Conservation (phyloP, 2,329 filamentous ascomycete species). For the Hymenotorrendiella dingleyae region DNA sequence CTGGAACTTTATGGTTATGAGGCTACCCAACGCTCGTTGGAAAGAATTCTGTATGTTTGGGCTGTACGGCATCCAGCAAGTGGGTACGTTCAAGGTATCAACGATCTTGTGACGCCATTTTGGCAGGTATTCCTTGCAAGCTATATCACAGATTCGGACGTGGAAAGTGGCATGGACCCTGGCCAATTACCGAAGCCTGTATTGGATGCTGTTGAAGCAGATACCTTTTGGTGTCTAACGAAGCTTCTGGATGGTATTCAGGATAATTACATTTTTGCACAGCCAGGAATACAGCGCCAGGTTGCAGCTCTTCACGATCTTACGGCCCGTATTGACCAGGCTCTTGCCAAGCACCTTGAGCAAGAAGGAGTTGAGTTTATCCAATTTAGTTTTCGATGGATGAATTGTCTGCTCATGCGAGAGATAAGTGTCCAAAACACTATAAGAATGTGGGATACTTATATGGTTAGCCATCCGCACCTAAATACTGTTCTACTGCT, state of each 20-base stretch:
- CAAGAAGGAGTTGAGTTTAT: slow-evolving; percentile 94
- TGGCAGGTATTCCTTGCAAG: slow-evolving; percentile 95
- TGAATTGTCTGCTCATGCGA: slow-evolving; percentile 98
- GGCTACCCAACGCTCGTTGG: slow-evolving; percentile 87
- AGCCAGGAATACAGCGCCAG: slow-evolving; percentile 93
- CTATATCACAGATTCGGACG: slow-evolving; percentile 90
- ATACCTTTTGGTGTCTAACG: slow-evolving; percentile 97
- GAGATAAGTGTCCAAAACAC: slow-evolving; percentile 96
- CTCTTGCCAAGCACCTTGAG: slow-evolving; percentile 82
- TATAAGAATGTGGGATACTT: slow-evolving; percentile 99
- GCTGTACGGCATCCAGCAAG: slow-evolving; percentile 95
- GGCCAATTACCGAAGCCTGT: slow-evolving; percentile 87
- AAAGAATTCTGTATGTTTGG: slow-evolving; percentile 95
- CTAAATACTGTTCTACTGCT: not conserved
- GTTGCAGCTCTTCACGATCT: slow-evolving; percentile 84
- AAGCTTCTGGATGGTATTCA: slow-evolving; percentile 98
- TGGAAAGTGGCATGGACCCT: slow-evolving; percentile 93
- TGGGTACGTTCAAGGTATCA: slow-evolving; percentile 97
- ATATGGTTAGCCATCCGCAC: slow-evolving; percentile 61
- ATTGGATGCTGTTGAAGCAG: slow-evolving; percentile 92
- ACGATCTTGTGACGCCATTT: slow-evolving; percentile 94
- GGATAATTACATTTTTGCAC: slow-evolving; percentile 97
- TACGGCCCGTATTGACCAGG: slow-evolving; percentile 80
- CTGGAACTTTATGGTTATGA: slow-evolving; percentile 93
- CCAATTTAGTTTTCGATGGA: slow-evolving; percentile 98